Evolutionary conservation across 139 green algal genomes (phyloP).

Genomic region (Limnomonas spitsbergensis): DNA sequence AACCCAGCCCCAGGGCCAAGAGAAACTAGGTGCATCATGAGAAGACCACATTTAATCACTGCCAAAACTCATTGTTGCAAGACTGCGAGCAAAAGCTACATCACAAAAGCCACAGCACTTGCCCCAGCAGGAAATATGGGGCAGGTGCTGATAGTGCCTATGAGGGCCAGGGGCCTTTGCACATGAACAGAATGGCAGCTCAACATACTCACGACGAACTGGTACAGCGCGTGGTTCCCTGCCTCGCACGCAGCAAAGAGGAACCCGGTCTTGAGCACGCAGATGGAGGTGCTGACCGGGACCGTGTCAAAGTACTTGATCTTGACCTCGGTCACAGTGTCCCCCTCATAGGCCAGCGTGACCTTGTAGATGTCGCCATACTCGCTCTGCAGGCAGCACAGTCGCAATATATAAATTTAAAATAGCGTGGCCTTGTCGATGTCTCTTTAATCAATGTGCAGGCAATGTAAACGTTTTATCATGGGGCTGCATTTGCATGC

Average conservation of each 20-base stretch:
- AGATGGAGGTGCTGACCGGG: constrained; percentile 74
- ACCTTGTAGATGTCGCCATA: constrained; percentile 99
- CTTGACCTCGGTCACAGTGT: constrained; percentile 80
- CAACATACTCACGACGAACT: constrained; percentile 78
- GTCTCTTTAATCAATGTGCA: constrained; percentile 1
- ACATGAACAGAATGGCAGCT: no score
- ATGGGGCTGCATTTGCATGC: no score
- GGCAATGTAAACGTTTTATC: no score
- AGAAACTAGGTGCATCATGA: no score
- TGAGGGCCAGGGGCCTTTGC: no score
- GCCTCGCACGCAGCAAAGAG: constrained; percentile 94
- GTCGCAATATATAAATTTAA: neutral
- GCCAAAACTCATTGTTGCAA: no score
- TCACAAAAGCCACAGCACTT: no score
- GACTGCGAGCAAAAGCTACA: no score
- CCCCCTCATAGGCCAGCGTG: constrained; percentile 72
- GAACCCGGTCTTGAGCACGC: constrained; percentile 92
- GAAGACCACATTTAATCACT: no score
- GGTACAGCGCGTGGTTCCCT: constrained; percentile 96
- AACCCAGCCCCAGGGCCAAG: no score
- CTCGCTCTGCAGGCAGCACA: constrained; percentile 91
- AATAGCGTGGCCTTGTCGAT: neutral
- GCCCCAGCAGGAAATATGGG: no score
- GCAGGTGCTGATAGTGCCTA: no score
- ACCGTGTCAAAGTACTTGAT: constrained; percentile 99